Evolutionary conservation across 257 asterid species (phyloP), one percentile per base, ranked within the genome.

Genomic region (Solanum infundibuliforme): DNA sequence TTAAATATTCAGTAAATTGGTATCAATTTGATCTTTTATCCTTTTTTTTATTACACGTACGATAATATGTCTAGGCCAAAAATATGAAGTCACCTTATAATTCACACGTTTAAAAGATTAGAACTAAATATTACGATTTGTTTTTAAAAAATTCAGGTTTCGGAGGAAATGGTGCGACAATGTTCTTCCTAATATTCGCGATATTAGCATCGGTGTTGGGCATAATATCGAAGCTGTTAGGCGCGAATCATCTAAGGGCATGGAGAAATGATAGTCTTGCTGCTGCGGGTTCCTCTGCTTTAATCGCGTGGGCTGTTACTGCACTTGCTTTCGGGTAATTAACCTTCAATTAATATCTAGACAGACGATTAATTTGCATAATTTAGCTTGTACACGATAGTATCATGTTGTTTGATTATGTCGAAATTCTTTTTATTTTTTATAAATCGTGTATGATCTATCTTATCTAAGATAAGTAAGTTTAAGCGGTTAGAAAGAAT

Each of bases 251-350:
- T 52, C 92, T 96, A 32, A 84, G 98, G 25, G 94, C 90, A 0
- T 95, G 98, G 99, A 89, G 99, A 85, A 93, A 87, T 69, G 99
- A 96, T 87, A 95, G 98, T 75, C 93, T 96, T 0, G 99, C 97
- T 0, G 96, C 98, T 0, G 98, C 99, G 5, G 98, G 96, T 12
- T 92, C 98, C 0, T 87, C 98, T 1, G 83, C 98, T 2, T 74
- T 96, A 0, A 83, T 96, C 5, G 98, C 98, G 0, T 95, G 98
- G 99, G 99, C 98, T 0, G 98, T 91, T 20, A 95, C 99, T 0
- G 94, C 92, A 1, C 94, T 96, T 0, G 99, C 99, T 12, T 93
- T 94, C 12, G 99, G 79, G 83, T 74, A 72, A 72, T 23, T 55
- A 55, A 55, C 10, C 65, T 18, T 48, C 60, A 48, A 48, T 48